Percentiles rank a stretch among this genome's conserved stretches.
Conservation (phyloP, 768 basidiomycete species). For the Boletus vermiculosoides region DNA sequence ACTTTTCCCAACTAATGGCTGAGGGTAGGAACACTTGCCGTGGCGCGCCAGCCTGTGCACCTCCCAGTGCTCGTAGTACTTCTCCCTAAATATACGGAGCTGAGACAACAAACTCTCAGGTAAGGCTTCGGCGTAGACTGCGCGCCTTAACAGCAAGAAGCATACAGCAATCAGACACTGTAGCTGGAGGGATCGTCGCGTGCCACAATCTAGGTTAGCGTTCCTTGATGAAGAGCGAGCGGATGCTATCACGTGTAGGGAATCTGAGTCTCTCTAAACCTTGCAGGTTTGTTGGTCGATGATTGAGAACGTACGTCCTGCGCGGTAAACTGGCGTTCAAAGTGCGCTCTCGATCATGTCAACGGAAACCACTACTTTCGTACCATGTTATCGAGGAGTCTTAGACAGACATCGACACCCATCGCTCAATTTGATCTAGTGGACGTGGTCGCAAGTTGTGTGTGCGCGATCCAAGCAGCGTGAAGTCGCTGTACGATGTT, state of each 20-base stretch:
- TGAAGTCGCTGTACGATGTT: too few relatives aligned
- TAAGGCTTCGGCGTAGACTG: too few relatives aligned
- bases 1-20: slow-evolving; percentile 64
- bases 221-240: too few relatives aligned
- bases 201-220: too few relatives aligned
- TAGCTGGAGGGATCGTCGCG: too few relatives aligned
- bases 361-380: not conserved
- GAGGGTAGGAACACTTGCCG: slow-evolving; percentile 45
- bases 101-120: too few relatives aligned
- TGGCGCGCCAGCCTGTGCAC: slow-evolving; percentile 65
- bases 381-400: not conserved
- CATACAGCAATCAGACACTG: too few relatives aligned
- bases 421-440: not conserved
- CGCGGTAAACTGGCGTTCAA: not conserved
- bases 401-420: not conserved
- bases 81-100: too few relatives aligned
- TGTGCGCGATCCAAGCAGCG: too few relatives aligned
- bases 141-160: too few relatives aligned
- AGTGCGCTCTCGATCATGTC: not conserved
- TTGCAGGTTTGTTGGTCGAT: too few relatives aligned
- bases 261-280: not conserved
- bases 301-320: not conserved
- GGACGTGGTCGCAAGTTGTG: not conserved
- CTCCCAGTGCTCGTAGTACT: too few relatives aligned
- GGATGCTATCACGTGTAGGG: slow-evolving; percentile 43